These are phyloP conservation scores for Ilex aquifolium DNA, from an alignment of 257 asterid species.

Conservation along the genomic window DNA sequence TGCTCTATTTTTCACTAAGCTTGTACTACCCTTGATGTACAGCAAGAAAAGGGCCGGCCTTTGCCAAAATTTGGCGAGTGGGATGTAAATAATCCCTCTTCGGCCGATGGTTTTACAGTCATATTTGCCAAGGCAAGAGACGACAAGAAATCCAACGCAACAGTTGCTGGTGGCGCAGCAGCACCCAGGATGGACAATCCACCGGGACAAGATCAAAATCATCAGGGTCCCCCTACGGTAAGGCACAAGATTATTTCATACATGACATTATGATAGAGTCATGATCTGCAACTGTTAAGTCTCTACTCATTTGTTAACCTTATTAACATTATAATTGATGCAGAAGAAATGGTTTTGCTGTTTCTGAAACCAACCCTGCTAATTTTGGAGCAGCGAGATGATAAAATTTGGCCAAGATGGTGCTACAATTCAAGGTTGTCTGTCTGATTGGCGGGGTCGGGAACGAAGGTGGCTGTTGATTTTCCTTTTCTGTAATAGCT, in stretches of 20 bases:
- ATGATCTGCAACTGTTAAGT: no score
- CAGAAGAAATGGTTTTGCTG: conserved; percentile 41
- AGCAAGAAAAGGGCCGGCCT: conserved; percentile 36
- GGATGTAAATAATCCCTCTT: conserved; percentile 45
- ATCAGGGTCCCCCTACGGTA: conserved; percentile 16
- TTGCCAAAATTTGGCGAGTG: conserved; percentile 49
- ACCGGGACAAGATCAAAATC: not conserved
- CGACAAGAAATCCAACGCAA: conserved; percentile 35
- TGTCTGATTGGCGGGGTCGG: no score
- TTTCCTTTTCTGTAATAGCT: no score
- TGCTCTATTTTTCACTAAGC: no score
- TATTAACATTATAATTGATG: not conserved
- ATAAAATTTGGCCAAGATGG: not conserved
- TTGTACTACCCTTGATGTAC: no score
- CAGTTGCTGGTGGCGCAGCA: conserved; percentile 5
- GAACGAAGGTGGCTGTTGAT: no score
- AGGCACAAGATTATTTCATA: not conserved
- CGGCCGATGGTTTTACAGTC: conserved; percentile 47
- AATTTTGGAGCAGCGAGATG: conserved; percentile 4
- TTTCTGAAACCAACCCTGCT: conserved; percentile 20
- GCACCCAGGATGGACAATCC: conserved; percentile 5
- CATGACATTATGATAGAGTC: no score
- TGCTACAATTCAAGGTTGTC: no score
- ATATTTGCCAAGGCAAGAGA: conserved; percentile 49
- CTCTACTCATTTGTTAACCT: no score